Percentiles rank a stretch among this genome's conserved stretches.
phyloP scores from a whole-genome alignment of 768 basidiomycete genomes.

The Pholiota molesta region DNA sequence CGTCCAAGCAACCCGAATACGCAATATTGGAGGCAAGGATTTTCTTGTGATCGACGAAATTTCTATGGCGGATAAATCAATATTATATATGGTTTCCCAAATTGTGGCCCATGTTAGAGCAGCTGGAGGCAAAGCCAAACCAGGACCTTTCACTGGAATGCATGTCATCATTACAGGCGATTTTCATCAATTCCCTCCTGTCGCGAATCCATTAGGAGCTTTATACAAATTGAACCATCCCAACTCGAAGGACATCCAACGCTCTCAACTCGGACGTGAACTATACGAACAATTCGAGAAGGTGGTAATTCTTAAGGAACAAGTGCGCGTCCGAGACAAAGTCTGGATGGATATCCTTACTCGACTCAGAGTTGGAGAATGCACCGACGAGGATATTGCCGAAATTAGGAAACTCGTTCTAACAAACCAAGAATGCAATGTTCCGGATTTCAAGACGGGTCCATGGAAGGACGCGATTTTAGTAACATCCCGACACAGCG shows the following conservation, averaged over 20 bases:
- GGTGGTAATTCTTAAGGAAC: too few relatives aligned
- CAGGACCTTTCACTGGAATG: conserved; percentile 36
- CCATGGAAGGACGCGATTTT: conserved; percentile 38
- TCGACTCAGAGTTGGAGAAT: conserved; percentile 32
- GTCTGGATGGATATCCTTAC: not conserved
- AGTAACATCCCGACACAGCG: conserved; percentile 39
- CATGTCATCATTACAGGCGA: conserved; percentile 44
- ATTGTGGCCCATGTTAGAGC: conserved; percentile 14
- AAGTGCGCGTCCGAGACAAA: too few relatives aligned
- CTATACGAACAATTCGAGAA: too few relatives aligned
- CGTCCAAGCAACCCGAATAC: conserved; percentile 9
- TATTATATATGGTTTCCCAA: conserved; percentile 24
- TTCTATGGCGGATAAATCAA: conserved; percentile 38
- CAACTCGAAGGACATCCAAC: conserved; percentile 34
- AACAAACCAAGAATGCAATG: conserved; percentile 11
- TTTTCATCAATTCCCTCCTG: conserved; percentile 50
- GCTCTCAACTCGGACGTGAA: conserved; percentile 30
- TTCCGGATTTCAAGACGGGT: conserved; percentile 24
- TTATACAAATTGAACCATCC: conserved; percentile 32
- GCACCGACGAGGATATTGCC: conserved; percentile 28
- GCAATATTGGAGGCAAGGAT: conserved; percentile 19
- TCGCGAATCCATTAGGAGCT: conserved; percentile 25
- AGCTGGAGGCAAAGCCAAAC: conserved; percentile 2
- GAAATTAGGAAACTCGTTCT: conserved; percentile 27
- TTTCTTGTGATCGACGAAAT: conserved; percentile 43